Conservation (phyloP, 1,139 yeast genomes). For the Tardiomyces blankii region DNA sequence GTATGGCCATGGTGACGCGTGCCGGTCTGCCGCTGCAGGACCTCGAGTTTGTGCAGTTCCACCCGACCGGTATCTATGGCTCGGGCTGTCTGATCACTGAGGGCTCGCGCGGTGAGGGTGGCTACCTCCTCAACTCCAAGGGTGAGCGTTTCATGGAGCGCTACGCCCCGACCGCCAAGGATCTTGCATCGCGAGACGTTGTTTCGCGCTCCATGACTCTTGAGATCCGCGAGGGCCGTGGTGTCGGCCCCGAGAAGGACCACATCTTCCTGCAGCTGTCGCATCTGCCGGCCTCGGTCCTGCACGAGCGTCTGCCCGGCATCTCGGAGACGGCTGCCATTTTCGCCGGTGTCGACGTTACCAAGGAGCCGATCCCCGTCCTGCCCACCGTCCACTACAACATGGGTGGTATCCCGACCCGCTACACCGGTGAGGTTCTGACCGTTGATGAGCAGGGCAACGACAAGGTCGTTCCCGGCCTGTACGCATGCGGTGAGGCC, state of each 20-base stretch:
- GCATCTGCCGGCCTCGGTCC: constrained; percentile 85
- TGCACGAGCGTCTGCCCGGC: constrained; percentile 97
- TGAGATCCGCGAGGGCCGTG: constrained; percentile 98
- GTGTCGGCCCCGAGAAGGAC: constrained; percentile 94
- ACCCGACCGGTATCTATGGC: constrained; percentile 98
- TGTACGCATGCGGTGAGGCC: constrained; percentile 97
- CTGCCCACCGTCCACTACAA: constrained; percentile 98
- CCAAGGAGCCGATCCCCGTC: constrained; percentile 98
- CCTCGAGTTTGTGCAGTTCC: constrained; percentile 97
- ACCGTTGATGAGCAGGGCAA: constrained; percentile 80
- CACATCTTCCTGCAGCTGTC: constrained; percentile 92
- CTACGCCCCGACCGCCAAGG: constrained; percentile 98
- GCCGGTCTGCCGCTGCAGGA: constrained; percentile 98
- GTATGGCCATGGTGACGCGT: constrained; percentile 95
- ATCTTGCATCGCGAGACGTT: constrained; percentile 96
- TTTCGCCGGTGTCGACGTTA: constrained; percentile 98
- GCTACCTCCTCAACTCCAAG: constrained; percentile 86
- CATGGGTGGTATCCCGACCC: constrained; percentile 99
- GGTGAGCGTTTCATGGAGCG: constrained; percentile 99
- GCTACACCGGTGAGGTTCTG: constrained; percentile 91
- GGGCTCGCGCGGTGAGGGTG: constrained; percentile 99
- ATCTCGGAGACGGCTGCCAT: constrained; percentile 97
- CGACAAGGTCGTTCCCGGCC: constrained; percentile 86
- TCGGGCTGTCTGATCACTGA: constrained; percentile 98
- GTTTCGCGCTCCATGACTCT: constrained; percentile 96